A percentile compares a stretch with the other conserved stretches of the same genome.
phyloP scores from a whole-genome alignment of 768 basidiomycete species.

The Calocybe cyanea region DNA sequence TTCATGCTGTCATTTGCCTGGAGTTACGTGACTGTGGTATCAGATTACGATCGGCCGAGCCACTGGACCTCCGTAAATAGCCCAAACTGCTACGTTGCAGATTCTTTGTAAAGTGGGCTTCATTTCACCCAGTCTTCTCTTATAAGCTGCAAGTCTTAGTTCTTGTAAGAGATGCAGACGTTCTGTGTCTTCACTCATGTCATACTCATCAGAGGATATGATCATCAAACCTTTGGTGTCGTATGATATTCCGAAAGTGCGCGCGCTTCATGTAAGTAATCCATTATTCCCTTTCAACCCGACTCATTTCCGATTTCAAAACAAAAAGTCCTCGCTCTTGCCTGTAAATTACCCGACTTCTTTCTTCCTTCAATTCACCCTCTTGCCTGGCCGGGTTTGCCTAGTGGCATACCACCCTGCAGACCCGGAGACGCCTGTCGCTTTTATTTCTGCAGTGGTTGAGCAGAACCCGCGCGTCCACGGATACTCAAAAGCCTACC shows the following conservation, averaged over 20 bases:
- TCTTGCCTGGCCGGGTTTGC: constrained; percentile 36
- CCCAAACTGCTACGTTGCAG: neutral
- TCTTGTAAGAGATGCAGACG: neutral
- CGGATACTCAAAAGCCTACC: constrained; percentile 4
- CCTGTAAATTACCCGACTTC: constrained; percentile 38
- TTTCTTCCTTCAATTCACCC: constrained; percentile 44
- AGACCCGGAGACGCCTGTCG: constrained; percentile 29
- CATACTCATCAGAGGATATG: constrained; percentile 17
- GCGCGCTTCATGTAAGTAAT: constrained; percentile 40
- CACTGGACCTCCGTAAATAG: constrained; percentile 1
- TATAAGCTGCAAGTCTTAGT: neutral
- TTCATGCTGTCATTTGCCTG: too few species aligned
- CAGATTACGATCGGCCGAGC: constrained; percentile 1
- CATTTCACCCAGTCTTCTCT: neutral
- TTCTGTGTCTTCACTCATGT: constrained; percentile 9
- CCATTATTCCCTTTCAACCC: neutral
- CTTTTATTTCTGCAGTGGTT: constrained; percentile 40
- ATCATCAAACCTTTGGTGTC: constrained; percentile 31
- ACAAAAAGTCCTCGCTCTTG: constrained; percentile 28
- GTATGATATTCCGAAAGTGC: constrained; percentile 29
- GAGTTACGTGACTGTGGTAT: too few species aligned
- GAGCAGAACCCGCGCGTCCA: constrained; percentile 22
- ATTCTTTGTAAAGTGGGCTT: constrained; percentile 3
- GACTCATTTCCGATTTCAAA: constrained; percentile 5
- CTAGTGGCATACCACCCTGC: constrained; percentile 33